These are phyloP conservation scores for Backusella westeae DNA, from an alignment of 192 early-diverging fungal genomes.

Conservation along the genomic window DNA sequence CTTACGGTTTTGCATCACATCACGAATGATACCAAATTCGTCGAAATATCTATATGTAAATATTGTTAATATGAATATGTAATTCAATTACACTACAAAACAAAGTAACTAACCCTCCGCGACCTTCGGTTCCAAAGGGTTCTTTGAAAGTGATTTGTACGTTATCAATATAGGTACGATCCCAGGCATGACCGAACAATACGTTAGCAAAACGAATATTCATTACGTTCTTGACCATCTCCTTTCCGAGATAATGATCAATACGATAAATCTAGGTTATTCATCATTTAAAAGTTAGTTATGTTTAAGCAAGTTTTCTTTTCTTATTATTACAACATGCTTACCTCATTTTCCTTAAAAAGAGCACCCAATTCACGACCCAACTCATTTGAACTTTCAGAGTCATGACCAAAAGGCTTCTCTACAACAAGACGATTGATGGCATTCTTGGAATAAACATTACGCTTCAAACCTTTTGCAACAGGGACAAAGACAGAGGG, in stretches of 20 bases:
- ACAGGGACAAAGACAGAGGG: conserved; percentile 94
- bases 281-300: background rate
- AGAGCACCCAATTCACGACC: conserved; percentile 66
- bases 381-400: conserved; percentile 77
- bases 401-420: conserved; percentile 97
- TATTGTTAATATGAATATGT: no score
- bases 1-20: conserved; percentile 89
- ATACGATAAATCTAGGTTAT: conserved; percentile 85
- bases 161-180: conserved; percentile 83
- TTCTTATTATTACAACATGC: background rate
- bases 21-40: conserved; percentile 98
- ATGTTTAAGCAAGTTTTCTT: background rate
- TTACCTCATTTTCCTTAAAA: conserved; percentile 87
- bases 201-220: conserved; percentile 92
- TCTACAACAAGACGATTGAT: conserved; percentile 91
- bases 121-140: conserved; percentile 93
- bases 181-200: conserved; percentile 93
- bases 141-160: conserved; percentile 99
- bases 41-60: conserved; percentile 74
- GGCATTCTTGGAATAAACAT: conserved; percentile 63
- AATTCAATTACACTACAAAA: no score
- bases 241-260: conserved; percentile 98
- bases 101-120: conserved; percentile 61
- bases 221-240: conserved; percentile 99
- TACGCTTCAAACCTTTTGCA: conserved; percentile 64